Conservation (phyloP, 2,329 filamentous ascomycete genomes). For the Fusarium oxysporum region DNA sequence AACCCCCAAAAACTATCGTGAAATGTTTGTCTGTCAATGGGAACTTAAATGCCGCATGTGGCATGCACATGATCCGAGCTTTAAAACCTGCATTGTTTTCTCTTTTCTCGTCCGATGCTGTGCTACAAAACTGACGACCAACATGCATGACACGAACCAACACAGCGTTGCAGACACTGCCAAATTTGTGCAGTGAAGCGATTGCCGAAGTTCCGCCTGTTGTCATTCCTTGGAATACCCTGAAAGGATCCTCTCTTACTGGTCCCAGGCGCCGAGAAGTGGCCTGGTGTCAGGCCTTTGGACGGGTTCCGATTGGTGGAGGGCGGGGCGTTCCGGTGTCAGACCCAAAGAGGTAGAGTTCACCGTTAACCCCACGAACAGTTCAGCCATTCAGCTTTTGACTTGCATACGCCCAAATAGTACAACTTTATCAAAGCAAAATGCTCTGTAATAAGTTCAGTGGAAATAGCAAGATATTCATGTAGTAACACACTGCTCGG, state of each 20-base stretch:
- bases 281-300: background rate
- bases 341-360: background rate
- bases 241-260: background rate
- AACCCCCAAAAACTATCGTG: background rate
- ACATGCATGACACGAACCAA: slow-evolving; percentile 6
- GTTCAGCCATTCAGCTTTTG: too few species aligned
- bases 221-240: background rate
- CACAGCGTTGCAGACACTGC: background rate
- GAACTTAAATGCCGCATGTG: slow-evolving; percentile 12
- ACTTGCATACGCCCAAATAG: background rate
- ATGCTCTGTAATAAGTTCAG: rapidly evolving
- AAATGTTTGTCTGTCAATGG: background rate
- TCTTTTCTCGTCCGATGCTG: slow-evolving; percentile 1
- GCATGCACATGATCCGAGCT: background rate
- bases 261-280: background rate
- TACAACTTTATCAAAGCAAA: background rate
- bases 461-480: rapidly evolving
- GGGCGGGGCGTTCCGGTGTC: background rate
- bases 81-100: slow-evolving; percentile 3
- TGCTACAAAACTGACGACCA: background rate
- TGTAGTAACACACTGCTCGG: rapidly evolving
- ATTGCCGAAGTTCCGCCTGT: background rate
- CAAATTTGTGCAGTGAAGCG: background rate
- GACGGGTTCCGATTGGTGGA: background rate
- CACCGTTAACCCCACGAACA: background rate